Evolutionary conservation across 768 basidiomycete species (phyloP).

Genomic region (Obba rivulosa): DNA sequence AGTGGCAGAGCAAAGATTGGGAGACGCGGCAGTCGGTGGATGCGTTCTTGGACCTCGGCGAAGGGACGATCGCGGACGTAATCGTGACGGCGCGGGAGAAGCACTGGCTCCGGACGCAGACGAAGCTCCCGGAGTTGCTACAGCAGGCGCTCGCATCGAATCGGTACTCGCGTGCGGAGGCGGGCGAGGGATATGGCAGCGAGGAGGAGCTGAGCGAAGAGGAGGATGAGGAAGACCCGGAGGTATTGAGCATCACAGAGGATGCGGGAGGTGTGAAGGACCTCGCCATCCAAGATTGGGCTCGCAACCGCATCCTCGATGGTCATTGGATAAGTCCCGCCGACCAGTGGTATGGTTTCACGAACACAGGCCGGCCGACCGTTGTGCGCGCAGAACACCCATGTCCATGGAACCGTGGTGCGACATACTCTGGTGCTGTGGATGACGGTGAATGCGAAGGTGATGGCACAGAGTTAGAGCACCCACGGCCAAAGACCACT

Average conservation of each 20-base stretch:
- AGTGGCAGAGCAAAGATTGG: conserved; percentile 44
- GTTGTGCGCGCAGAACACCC: conserved; percentile 35
- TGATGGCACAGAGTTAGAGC: conserved; percentile 31
- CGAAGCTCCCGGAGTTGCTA: conserved; percentile 62
- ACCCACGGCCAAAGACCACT: conserved; percentile 46
- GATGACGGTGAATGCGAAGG: conserved; percentile 18
- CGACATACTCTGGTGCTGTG: conserved; percentile 20
- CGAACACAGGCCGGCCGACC: conserved; percentile 31
- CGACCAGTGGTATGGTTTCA: conserved; percentile 55
- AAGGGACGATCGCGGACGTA: conserved; percentile 62
- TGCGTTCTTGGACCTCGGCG: conserved; percentile 68
- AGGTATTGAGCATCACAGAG: conserved; percentile 39
- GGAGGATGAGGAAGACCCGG: conserved; percentile 41
- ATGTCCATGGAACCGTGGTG: conserved; percentile 49
- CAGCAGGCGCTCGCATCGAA: conserved; percentile 62
- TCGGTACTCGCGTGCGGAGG: conserved; percentile 33
- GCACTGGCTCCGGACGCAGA: conserved; percentile 60
- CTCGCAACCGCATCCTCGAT: conserved; percentile 63
- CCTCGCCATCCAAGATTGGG: conserved; percentile 69
- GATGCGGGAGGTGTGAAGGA: conserved; percentile 41
- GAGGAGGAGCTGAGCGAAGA: conserved; percentile 31
- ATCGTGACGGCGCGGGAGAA: conserved; percentile 61
- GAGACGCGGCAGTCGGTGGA: conserved; percentile 64
- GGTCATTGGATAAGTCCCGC: conserved; percentile 74
- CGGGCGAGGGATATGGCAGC: conserved; percentile 30